Base-by-base conservation (phyloP, 768 basidiomycete species). In the Lactifluus subvellereus region DNA sequence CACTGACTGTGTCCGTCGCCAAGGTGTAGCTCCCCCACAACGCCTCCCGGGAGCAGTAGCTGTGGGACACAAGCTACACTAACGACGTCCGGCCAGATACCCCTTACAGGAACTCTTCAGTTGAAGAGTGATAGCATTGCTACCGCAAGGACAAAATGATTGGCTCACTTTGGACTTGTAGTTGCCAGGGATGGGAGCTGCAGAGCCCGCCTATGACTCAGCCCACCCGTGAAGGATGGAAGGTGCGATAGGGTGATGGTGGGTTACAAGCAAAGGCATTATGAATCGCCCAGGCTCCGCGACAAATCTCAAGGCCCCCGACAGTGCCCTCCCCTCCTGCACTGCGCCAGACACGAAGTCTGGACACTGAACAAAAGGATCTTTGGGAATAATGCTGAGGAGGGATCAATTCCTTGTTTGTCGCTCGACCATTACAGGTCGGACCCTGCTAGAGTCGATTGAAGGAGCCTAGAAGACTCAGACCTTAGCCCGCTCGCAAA, bases 401-500 rank as follows among this genome's bases (percentile, higher is more conserved):
- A 27, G 52, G 49, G 54, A 61, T 51, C 52, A 52, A 67, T 88
- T 81, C 85, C 86, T 86, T 85, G 84, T 88, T 82, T 80, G 83
- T 74, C 79, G 80, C 79, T 82, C 76, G 77, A 78, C 76, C 69
- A 71, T 70, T 86, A 80, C 80, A 74, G 75, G 75, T 80, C 75
- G 76, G 83, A 74, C 80, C 77, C 86, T 68, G 81, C 83, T 79
- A 83, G 82, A 77, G 80, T 75, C 84, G 69, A 80, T 83, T 81
- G 60, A 78, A 79, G 80, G 80, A 82, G 83, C 82, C 75, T 82
- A 62, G 70, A 83, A 84, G 81, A 74, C 85, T 88, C 87, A 86
- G 86, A 88, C 86, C 85, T 88, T 88, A 78, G 82, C 86, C 87
- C 85, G 86, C 85, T 87, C 84, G 84, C 79, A 74, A 86, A 66